These are phyloP conservation scores for Sugiyamaella americana DNA, from an alignment of 805 yeast genomes.

Conservation along the genomic window DNA sequence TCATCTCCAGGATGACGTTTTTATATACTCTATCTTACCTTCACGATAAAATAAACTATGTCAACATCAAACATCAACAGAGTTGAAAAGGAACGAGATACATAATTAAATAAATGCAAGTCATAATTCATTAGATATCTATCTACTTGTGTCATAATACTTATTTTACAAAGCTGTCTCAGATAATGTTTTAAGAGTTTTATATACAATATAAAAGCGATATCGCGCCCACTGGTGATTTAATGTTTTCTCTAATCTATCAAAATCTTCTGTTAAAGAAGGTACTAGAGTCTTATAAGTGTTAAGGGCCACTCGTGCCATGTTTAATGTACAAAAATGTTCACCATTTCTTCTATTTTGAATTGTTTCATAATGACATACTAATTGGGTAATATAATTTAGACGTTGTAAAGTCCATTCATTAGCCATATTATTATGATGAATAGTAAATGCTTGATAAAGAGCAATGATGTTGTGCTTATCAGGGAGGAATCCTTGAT, in stretches of 20 bases:
- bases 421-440: slow-evolving; percentile 1
- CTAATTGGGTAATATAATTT: slow-evolving; percentile 13
- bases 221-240: neutral
- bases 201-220: neutral
- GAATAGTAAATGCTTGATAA: slow-evolving; percentile 9
- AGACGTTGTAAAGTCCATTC: slow-evolving; percentile 15
- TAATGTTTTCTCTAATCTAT: neutral
- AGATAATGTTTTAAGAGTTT: neutral
- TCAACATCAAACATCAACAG: no score
- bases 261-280: neutral
- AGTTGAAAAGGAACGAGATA: no score
- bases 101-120: neutral
- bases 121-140: neutral
- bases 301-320: slow-evolving; percentile 14
- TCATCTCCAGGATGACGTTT: no score
- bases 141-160: neutral
- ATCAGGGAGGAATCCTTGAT: slow-evolving; percentile 12
- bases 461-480: slow-evolving; percentile 12
- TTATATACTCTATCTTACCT: no score
- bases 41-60: no score
- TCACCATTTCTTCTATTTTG: neutral
- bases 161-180: neutral
- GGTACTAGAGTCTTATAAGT: slow-evolving; percentile 12
- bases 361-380: slow-evolving; percentile 10
- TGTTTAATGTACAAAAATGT: slow-evolving; percentile 10